Evolutionary conservation across 306 rosid genomes (phyloP).

Genomic region (Vigna radiata): DNA sequence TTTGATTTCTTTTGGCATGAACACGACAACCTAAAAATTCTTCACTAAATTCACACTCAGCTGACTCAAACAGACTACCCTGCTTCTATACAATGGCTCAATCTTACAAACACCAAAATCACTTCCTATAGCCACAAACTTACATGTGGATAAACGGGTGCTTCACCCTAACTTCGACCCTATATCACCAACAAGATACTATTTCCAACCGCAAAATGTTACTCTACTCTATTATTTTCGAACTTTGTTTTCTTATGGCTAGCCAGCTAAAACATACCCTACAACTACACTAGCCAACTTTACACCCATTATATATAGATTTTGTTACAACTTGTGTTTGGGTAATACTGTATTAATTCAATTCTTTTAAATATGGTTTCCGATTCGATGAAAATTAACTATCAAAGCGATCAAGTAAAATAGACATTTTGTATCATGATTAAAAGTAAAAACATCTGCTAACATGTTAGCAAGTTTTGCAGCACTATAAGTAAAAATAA

Average conservation of each 20-base stretch:
- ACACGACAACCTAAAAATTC: constrained; percentile 56
- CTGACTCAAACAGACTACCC: constrained; percentile 7
- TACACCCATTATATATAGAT: too few species aligned
- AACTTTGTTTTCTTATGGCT: constrained; percentile 30
- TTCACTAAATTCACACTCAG: constrained; percentile 27
- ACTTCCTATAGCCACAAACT: constrained; percentile 18
- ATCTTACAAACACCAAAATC: constrained; percentile 24
- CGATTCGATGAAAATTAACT: too few species aligned
- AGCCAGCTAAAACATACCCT: constrained; percentile 11
- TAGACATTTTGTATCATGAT: too few species aligned
- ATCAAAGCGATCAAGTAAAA: too few species aligned
- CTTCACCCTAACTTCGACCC: constrained; percentile 2
- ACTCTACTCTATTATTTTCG: constrained; percentile 5
- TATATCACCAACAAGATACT: constrained; percentile 13
- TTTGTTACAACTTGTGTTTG: too few species aligned
- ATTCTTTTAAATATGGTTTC: too few species aligned
- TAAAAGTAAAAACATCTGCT: too few species aligned
- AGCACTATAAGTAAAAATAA: too few species aligned
- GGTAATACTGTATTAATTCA: too few species aligned
- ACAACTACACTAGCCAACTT: too few species aligned
- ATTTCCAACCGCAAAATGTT: constrained; percentile 36
- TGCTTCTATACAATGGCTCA: neutral
- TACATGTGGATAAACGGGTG: constrained; percentile 35
- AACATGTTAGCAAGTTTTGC: too few species aligned
- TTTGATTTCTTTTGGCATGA: constrained; percentile 50